Percentiles rank a stretch among this genome's conserved stretches.
Conservation (phyloP, 1,284 basidiomycete genomes). For the Gomphus sp. region DNA sequence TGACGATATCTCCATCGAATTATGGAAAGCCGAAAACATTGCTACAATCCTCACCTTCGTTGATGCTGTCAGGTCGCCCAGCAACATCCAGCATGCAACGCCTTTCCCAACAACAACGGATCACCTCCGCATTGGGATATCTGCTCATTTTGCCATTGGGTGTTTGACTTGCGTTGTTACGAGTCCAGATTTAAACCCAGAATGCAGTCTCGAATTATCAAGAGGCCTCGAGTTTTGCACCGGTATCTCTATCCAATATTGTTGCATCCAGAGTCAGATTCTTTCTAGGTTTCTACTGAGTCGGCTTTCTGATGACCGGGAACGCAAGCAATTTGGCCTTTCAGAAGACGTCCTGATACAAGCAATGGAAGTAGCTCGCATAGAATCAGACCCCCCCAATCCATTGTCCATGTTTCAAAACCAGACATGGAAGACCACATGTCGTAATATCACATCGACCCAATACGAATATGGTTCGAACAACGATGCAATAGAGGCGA, state of each 20-base stretch:
- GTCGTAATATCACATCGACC: conserved; percentile 54
- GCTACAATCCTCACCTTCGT: conserved; percentile 31
- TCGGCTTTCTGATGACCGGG: conserved; percentile 32
- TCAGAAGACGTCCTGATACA: conserved; percentile 55
- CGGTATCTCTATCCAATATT: conserved; percentile 50
- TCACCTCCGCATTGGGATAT: conserved; percentile 46
- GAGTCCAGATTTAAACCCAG: conserved; percentile 68
- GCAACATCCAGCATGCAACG: conserved; percentile 11
- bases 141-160: conserved; percentile 49
- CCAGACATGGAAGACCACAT: conserved; percentile 34
- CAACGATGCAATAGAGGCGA: neutral
- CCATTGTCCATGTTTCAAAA: conserved; percentile 33
- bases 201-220: conserved; percentile 53
- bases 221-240: conserved; percentile 66
- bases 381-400: conserved; percentile 23
- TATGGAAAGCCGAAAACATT: conserved; percentile 65
- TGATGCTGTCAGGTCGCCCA: conserved; percentile 28
- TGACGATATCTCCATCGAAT: conserved; percentile 58
- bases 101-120: conserved; percentile 25
- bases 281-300: conserved; percentile 27
- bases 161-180: conserved; percentile 64
- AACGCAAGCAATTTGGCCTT: conserved; percentile 41
- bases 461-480: conserved; percentile 26
- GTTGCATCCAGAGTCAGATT: conserved; percentile 19
- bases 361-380: conserved; percentile 39